Evolutionary conservation across 2,329 filamentous ascomycete species (phyloP).

Genomic region (Paecilomyces formosus): DNA sequence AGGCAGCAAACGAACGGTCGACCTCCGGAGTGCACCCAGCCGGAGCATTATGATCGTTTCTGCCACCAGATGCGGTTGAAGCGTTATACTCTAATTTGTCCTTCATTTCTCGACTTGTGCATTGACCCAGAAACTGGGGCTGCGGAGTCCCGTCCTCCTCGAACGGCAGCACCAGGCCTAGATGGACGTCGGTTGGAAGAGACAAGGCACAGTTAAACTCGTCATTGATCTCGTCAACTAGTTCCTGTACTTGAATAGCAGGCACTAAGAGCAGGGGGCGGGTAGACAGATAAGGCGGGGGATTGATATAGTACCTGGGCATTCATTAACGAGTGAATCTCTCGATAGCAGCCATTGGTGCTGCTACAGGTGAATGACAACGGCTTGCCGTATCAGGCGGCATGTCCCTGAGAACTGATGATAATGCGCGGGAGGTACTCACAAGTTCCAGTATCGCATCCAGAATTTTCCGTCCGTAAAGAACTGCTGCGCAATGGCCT

Average conservation of each 20-base stretch:
- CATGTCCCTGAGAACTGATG: not conserved
- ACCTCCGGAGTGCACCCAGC: constrained; percentile 15
- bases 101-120: constrained; percentile 39
- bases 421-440: constrained; percentile 29
- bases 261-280: constrained; percentile 61
- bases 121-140: constrained; percentile 61
- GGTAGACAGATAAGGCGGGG: constrained; percentile 38
- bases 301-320: constrained; percentile 59
- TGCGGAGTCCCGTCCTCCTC: constrained; percentile 51
- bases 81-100: constrained; percentile 26
- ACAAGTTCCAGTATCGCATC: constrained; percentile 68
- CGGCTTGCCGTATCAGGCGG: not conserved
- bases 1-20: constrained; percentile 34
- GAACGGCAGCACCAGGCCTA: constrained; percentile 58
- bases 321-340: constrained; percentile 6
- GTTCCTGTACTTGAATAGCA: constrained; percentile 55
- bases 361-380: not conserved
- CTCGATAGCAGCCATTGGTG: not conserved
- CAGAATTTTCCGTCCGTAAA: constrained; percentile 41
- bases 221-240: constrained; percentile 59
- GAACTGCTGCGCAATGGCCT: constrained; percentile 28
- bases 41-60: constrained; percentile 11
- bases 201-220: constrained; percentile 43
- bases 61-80: constrained; percentile 14
- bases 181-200: constrained; percentile 50